These are phyloP conservation scores for Aspergillus bombycis DNA, from an alignment of 2,329 filamentous ascomycete species.

Conservation along the genomic window DNA sequence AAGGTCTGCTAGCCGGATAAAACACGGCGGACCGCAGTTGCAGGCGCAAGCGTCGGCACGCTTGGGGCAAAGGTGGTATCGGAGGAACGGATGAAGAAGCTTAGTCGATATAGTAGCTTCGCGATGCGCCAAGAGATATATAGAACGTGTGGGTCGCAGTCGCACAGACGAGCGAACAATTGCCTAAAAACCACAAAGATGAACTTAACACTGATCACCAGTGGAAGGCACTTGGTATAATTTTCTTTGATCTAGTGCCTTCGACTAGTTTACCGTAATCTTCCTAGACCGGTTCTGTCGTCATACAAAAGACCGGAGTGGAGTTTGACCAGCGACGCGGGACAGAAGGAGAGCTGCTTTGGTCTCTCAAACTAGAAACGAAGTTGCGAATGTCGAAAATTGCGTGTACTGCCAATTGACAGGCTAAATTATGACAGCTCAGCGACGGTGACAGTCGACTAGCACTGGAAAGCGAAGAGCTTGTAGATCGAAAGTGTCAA, in stretches of 20 bases:
- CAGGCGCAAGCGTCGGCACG: constrained; percentile 19
- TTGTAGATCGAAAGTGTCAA: neutral
- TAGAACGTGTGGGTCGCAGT: constrained; percentile 9
- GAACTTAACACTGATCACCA: neutral
- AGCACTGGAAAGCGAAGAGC: neutral
- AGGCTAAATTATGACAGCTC: neutral
- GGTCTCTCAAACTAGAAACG: neutral
- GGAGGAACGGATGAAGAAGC: constrained; percentile 38
- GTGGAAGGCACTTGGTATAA: neutral
- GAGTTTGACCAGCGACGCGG: neutral
- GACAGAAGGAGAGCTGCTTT: neutral
- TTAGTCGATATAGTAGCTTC: constrained; percentile 16
- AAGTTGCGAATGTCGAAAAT: neutral
- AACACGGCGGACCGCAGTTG: constrained; percentile 18
- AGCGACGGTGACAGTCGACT: neutral
- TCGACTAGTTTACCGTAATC: neutral
- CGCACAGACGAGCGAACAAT: constrained; percentile 1
- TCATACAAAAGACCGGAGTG: neutral
- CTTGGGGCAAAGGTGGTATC: constrained; percentile 23
- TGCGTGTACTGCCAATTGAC: neutral
- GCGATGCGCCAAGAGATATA: constrained; percentile 18
- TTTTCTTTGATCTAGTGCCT: neutral
- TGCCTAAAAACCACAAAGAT: neutral
- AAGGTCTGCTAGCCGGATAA: constrained; percentile 6
- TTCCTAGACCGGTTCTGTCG: neutral